phyloP scores from a whole-genome alignment of 331 rosid genomes.

The Quercus phellos region DNA sequence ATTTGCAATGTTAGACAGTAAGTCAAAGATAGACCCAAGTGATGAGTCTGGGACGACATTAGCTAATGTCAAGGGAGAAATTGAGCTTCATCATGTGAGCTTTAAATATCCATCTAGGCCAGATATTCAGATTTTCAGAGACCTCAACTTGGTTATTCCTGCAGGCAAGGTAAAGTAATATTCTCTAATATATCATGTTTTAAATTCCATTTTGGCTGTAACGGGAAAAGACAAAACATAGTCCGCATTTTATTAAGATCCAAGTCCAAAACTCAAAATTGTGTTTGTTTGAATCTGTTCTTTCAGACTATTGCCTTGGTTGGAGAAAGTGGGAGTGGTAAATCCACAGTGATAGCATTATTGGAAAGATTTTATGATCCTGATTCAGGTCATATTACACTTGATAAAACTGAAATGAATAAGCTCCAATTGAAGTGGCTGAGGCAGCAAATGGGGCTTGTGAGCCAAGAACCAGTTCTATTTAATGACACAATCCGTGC shows the following conservation, averaged over 20 bases:
- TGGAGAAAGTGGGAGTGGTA: slow-evolving; percentile 91
- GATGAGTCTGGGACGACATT: slow-evolving; percentile 52
- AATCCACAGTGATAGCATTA: slow-evolving; percentile 71
- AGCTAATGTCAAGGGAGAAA: slow-evolving; percentile 50
- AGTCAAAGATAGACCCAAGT: slow-evolving; percentile 61
- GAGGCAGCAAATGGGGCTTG: slow-evolving; percentile 80
- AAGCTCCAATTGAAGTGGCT: slow-evolving; percentile 55
- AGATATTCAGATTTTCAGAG: slow-evolving; percentile 54
- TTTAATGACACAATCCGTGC: slow-evolving; percentile 71
- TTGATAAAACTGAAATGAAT: slow-evolving; percentile 63
- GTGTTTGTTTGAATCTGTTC: not conserved
- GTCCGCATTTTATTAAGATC: no score
- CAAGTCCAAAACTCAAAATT: not conserved
- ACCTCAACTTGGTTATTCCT: slow-evolving; percentile 54
- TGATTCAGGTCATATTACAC: slow-evolving; percentile 52
- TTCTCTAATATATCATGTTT: not conserved
- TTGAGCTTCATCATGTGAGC: slow-evolving; percentile 55
- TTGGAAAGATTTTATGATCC: slow-evolving; percentile 75
- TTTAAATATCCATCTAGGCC: slow-evolving; percentile 75
- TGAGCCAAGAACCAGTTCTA: slow-evolving; percentile 70
- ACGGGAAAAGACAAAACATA: no score
- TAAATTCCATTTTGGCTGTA: not conserved
- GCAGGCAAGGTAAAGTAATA: slow-evolving; percentile 53
- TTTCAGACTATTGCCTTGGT: slow-evolving; percentile 67
- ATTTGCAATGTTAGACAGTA: slow-evolving; percentile 50